Conservation (phyloP, 305 asterid genomes). For the Caryopteris hybrid region DNA sequence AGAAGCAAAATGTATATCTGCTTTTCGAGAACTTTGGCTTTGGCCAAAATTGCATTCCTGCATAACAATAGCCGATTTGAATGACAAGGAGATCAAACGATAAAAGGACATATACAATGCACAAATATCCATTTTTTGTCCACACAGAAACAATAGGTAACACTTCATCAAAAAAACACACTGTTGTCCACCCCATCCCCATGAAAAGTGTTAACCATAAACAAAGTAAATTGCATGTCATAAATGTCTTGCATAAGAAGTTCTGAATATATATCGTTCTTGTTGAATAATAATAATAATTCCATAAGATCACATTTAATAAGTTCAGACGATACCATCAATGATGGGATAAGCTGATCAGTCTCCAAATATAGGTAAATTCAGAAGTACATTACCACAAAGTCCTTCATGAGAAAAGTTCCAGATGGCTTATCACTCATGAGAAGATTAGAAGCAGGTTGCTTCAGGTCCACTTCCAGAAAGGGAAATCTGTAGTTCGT, state of each 20-base stretch:
- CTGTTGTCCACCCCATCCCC: conserved; percentile 5
- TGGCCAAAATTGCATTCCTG: conserved; percentile 32
- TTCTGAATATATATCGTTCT: conserved; percentile 13
- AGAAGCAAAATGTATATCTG: conserved; percentile 20
- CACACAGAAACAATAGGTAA: conserved; percentile 1
- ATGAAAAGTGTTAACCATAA: neutral
- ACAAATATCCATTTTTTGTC: neutral
- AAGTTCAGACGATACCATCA: conserved; percentile 1
- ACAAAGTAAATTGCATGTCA: conserved; percentile 8
- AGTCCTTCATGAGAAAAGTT: conserved; percentile 40
- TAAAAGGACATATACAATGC: neutral
- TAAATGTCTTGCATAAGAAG: conserved; percentile 2
- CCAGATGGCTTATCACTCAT: conserved; percentile 36
- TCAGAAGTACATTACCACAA: conserved; percentile 40
- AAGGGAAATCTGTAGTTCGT: conserved; percentile 14
- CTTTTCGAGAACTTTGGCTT: conserved; percentile 27
- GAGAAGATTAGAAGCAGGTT: conserved; percentile 26
- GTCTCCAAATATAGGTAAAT: conserved; percentile 2
- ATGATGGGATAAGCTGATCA: conserved; percentile 1
- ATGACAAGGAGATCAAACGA: conserved; percentile 16
- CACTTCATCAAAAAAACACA: neutral
- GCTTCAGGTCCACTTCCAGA: conserved; percentile 32
- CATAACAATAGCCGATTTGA: conserved; percentile 11
- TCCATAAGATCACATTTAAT: neutral
- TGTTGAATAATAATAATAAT: conserved; percentile 15